Evolutionary conservation across 1,284 basidiomycete genomes (phyloP).

Genomic region (Hymenochaete sp.): DNA sequence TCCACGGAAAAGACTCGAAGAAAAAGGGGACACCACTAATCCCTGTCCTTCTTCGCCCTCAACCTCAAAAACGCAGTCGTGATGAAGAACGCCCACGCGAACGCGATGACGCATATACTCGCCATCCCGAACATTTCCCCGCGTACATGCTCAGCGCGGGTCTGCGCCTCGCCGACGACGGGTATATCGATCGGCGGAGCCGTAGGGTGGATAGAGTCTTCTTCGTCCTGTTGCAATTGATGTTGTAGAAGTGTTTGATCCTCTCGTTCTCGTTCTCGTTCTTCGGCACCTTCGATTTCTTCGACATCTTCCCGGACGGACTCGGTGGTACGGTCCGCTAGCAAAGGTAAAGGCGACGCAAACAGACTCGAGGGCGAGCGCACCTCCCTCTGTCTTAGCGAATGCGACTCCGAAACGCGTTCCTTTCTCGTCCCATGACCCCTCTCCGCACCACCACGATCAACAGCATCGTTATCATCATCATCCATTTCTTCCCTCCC

Average conservation of each 20-base stretch:
- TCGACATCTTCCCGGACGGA: background rate
- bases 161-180: conserved; percentile 23
- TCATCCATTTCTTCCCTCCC: background rate
- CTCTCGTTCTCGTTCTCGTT: background rate
- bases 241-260: background rate
- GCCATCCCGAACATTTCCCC: conserved; percentile 43
- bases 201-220: background rate
- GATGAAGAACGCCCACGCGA: conserved; percentile 62
- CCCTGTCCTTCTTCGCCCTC: conserved; percentile 27
- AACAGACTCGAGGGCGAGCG: conserved; percentile 4
- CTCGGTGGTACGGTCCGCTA: background rate
- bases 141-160: conserved; percentile 35
- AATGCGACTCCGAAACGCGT: background rate
- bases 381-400: conserved; percentile 7
- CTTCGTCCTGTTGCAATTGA: background rate
- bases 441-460: conserved; percentile 8
- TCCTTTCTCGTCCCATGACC: background rate
- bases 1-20: no score
- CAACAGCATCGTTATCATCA: conserved; percentile 4
- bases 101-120: conserved; percentile 38
- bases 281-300: background rate
- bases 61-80: conserved; percentile 50
- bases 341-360: background rate
- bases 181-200: conserved; percentile 9
- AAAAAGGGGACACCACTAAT: no score